Evolutionary conservation across 805 yeast species (phyloP).

Genomic region (Candida ascalaphidarum): DNA sequence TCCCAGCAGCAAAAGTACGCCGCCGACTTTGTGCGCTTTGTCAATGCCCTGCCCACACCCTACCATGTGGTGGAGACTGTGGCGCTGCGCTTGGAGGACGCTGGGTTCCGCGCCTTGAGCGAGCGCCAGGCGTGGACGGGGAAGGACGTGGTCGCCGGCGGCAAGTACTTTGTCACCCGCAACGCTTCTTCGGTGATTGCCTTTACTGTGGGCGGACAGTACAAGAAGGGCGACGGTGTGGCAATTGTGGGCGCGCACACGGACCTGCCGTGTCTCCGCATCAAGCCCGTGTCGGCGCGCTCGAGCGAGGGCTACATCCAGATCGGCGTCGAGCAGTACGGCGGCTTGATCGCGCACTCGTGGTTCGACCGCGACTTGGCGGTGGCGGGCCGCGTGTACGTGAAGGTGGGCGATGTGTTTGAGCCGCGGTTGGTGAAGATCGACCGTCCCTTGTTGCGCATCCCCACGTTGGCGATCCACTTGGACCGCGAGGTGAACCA

Average conservation of each 20-base stretch:
- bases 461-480: constrained; percentile 93
- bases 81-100: constrained; percentile 40
- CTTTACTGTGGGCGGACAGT: constrained; percentile 68
- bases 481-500: constrained; percentile 66
- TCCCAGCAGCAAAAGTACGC: constrained; percentile 26
- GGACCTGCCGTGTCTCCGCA: constrained; percentile 83
- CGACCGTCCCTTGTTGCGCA: constrained; percentile 76
- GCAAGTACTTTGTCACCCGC: constrained; percentile 80
- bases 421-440: constrained; percentile 70
- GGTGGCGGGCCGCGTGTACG: constrained; percentile 86
- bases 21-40: constrained; percentile 62
- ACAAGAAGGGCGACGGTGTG: constrained; percentile 71
- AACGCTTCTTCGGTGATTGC: constrained; percentile 87
- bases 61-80: constrained; percentile 80
- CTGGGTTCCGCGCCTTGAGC: constrained; percentile 67
- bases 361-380: constrained; percentile 96
- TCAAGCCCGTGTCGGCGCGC: constrained; percentile 79
- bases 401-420: constrained; percentile 30
- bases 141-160: constrained; percentile 34
- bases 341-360: constrained; percentile 94
- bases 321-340: constrained; percentile 89
- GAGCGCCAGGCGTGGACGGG: constrained; percentile 66
- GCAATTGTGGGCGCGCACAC: constrained; percentile 95
- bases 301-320: constrained; percentile 70
- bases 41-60: constrained; percentile 86